Evolutionary conservation across 164 flowering plant species (phyloP).

Genomic region (Aristolochia fimbriata): DNA sequence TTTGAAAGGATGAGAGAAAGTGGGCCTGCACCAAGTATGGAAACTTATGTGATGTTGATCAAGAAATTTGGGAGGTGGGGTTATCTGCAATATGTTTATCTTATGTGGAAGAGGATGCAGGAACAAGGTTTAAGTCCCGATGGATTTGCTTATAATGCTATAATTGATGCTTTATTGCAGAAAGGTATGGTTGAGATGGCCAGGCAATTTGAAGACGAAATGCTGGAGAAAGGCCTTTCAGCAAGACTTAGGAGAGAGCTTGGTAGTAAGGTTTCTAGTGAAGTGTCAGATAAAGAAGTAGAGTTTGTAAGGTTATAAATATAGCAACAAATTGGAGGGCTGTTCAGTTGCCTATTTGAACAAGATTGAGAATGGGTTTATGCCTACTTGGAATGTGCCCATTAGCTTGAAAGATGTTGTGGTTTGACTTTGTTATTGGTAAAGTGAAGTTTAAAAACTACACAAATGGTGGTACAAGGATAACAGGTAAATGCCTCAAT

Average conservation of each 20-base stretch:
- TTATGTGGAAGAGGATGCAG: conserved; percentile 77
- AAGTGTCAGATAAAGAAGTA: conserved; percentile 14
- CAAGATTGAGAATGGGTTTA: no score
- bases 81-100: conserved; percentile 68
- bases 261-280: conserved; percentile 22
- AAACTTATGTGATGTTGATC: conserved; percentile 86
- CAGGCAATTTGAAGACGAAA: conserved; percentile 68
- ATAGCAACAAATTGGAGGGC: no score
- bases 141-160: conserved; percentile 70
- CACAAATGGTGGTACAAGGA: no score
- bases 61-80: conserved; percentile 95
- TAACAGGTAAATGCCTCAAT: no score
- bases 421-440: no score
- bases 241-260: conserved; percentile 60
- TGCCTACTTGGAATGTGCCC: no score
- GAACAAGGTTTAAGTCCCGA: conserved; percentile 67
- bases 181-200: conserved; percentile 88
- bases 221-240: conserved; percentile 73
- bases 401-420: no score
- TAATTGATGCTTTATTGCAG: conserved; percentile 80
- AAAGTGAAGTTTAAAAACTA: no score
- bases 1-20: conserved; percentile 70
- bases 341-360: no score
- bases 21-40: conserved; percentile 66
- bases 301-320: neutral